These are phyloP conservation scores for Linnemannia elongata DNA, from an alignment of 192 early-diverging fungal genomes.

Conservation along the genomic window DNA sequence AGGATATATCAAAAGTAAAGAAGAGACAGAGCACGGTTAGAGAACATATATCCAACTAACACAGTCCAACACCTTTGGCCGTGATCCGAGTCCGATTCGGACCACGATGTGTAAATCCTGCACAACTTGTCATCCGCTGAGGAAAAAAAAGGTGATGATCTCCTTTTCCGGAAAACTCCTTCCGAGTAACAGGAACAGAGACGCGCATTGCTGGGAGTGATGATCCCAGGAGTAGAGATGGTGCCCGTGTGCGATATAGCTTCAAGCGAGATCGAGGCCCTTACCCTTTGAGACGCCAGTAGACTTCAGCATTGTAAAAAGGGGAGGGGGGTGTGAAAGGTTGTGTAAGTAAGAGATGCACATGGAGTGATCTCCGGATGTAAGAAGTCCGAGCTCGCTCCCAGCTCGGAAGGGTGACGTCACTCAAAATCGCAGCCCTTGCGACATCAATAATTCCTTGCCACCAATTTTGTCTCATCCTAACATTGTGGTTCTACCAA, in stretches of 20 bases:
- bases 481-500: too few relatives aligned
- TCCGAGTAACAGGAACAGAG: neutral
- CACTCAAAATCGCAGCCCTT: neutral
- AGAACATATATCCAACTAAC: neutral
- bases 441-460: neutral
- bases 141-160: neutral
- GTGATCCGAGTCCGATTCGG: neutral
- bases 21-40: neutral
- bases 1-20: constrained; percentile 1
- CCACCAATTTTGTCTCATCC: too few relatives aligned
- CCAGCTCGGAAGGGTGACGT: neutral
- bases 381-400: neutral
- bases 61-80: neutral
- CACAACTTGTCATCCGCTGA: neutral
- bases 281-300: constrained; percentile 36
- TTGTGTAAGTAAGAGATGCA: neutral
- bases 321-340: neutral
- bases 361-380: neutral
- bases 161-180: neutral
- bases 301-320: constrained; percentile 15
- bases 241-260: neutral
- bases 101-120: neutral
- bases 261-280: neutral
- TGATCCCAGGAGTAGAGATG: neutral
- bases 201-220: neutral